Base-by-base conservation (phyloP, 371 early-diverging fungal genomes). In the Mortierella sp. region DNA sequence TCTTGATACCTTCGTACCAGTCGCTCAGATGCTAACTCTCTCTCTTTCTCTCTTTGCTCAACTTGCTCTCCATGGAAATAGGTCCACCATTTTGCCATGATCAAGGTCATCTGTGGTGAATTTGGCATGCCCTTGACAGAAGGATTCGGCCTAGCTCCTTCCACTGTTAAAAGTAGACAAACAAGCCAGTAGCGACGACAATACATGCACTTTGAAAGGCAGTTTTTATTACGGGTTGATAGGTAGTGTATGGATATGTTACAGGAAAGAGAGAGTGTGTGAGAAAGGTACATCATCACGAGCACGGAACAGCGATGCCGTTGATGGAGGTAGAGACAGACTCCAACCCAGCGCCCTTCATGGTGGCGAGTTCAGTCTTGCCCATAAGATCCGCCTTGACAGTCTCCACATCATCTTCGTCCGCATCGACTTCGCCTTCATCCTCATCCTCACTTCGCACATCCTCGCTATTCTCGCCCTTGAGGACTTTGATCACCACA, bases 371-470 rank as follows among this genome's bases (percentile, higher is more conserved):
- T 39, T 8, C 39, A 10, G 39, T 8, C 39, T 39, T 14, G 14
- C 39, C 14, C 39, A 7, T 39, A 7, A 39, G 39, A 10, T 39
- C 25, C n/a, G n/a, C n/a, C n/a, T n/a, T n/a, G n/a, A n/a, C n/a
- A n/a, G n/a, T n/a, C n/a, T n/a, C n/a, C n/a, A n/a, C n/a, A n/a
- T 61, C 39, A n/a, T 31, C 47, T 6, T 21, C 41, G 14, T 49
- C 53, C 1, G 13, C 47, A 13, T 65, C 62, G 3, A 46, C 43
- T 37, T 56, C 83, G 9, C 39, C 59, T 13, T 67, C 74, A 21
- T 58, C 84, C 39, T 89, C 89, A 47, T 82, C 85, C 34, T 90
- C 90, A 61, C 91, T 91, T 17, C 93, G 86, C 34, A 83, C 89
- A 76, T 94, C 94, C 54, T 91, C 88, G 28, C 88, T 85, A 48